Evolutionary conservation across 2,329 filamentous ascomycete genomes (phyloP), one percentile per base, ranked within the genome.

Genomic region (Fusarium lyarnte): DNA sequence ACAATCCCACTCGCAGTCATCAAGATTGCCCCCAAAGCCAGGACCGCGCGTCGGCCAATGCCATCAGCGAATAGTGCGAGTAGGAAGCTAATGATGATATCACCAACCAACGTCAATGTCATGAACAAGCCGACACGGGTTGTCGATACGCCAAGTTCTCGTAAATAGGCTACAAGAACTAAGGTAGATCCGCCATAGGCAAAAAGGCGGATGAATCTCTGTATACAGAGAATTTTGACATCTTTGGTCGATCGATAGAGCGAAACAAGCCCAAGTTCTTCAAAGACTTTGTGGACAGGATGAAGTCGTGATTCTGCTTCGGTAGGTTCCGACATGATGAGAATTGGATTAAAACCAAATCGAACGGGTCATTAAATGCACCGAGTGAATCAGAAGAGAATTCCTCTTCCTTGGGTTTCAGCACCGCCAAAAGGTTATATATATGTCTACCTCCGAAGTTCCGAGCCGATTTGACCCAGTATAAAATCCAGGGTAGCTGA

Each of bases 91-190:
- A 91, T 87, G 45, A 83, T 76, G 8, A 88, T 85, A 78, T 92
- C 90, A 31, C 90, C 90, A 19, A 84, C 81, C 21, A 92, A 80
- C 0, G 90, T 92, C 69, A 91, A 77, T 1, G 89, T 91, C 89
- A 92, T 91, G 80, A 92, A 92, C 2, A 91, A 79, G 6, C 90
- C 90, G 66, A 89, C 88, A 36, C 81, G 81, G 1, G 85, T 82
- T 64, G 89, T 84, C 3, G 87, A 84, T 45, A 87, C 83, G 13
- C 80, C 83, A 3, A 91, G 81, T 4, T 81, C 82, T 19, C 83
- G 82, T 12, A 92, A 84, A 69, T 87, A 90, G 27, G 86, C 82
- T 16, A 88, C 89, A 9, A 90, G 84, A 61, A 90, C 84, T 8
- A 91, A 84, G 0, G 86, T 88, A 11, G 87, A 87, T 10, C 83